Conservation (phyloP, 2,329 filamentous ascomycete genomes). For the Thelonectria olida region DNA sequence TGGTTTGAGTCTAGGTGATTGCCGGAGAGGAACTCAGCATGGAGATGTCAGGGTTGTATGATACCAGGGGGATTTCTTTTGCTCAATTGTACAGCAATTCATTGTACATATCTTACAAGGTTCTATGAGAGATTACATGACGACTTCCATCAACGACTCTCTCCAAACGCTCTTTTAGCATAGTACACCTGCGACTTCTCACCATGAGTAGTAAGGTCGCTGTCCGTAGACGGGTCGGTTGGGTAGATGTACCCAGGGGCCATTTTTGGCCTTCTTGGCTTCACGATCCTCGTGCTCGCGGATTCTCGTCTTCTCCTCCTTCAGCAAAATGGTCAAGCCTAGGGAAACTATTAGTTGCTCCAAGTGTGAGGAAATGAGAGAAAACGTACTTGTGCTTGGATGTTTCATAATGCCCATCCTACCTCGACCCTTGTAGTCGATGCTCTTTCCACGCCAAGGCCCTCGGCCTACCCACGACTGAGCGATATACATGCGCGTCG, state of each 20-base stretch:
- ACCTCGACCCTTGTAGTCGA: slow-evolving; percentile 81
- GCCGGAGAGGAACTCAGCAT: neutral
- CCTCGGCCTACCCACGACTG: slow-evolving; percentile 93
- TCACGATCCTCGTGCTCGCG: slow-evolving; percentile 81
- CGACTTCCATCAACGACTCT: slow-evolving; percentile 10
- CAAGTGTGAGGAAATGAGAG: neutral
- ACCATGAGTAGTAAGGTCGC: slow-evolving; percentile 93
- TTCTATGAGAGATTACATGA: slow-evolving; percentile 36
- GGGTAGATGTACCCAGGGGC: slow-evolving; percentile 88
- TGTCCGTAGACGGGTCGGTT: slow-evolving; percentile 86
- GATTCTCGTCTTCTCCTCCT: slow-evolving; percentile 92
- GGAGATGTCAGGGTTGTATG: slow-evolving; percentile 3
- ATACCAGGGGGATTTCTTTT: slow-evolving; percentile 14
- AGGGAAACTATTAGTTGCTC: slow-evolving; percentile 28
- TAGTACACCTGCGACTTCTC: slow-evolving; percentile 41
- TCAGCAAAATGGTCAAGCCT: slow-evolving; percentile 84
- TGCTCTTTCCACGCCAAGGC: slow-evolving; percentile 62
- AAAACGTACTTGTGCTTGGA: slow-evolving; percentile 77
- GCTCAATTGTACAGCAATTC: slow-evolving; percentile 40
- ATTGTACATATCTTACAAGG: slow-evolving; percentile 50
- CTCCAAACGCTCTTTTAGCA: slow-evolving; percentile 6
- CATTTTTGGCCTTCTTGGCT: slow-evolving; percentile 76
- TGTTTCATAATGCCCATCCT: slow-evolving; percentile 72
- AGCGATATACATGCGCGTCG: slow-evolving; percentile 86
- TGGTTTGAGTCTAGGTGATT: neutral